These are phyloP conservation scores for Mucor mucedo DNA, from an alignment of 371 early-diverging fungal species.

Conservation along the genomic window DNA sequence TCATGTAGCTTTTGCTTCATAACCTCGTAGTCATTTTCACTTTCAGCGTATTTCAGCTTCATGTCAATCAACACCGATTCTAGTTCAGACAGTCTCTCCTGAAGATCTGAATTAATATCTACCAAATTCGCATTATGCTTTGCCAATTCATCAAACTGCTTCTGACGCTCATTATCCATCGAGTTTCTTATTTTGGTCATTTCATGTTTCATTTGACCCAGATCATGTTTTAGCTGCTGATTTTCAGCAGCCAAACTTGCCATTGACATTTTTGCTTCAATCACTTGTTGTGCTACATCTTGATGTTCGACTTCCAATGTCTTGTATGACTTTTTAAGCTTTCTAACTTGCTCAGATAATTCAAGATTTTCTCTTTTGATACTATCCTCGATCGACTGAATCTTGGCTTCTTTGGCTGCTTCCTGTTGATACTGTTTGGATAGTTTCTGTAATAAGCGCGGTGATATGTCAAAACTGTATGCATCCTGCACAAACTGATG, in stretches of 20 bases:
- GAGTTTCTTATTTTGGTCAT: slow-evolving; percentile 1
- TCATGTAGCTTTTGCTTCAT: slow-evolving; percentile 35
- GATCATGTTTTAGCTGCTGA: slow-evolving; percentile 59
- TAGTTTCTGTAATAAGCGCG: slow-evolving; percentile 24
- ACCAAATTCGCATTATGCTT: slow-evolving; percentile 71
- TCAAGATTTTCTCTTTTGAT: slow-evolving; percentile 70
- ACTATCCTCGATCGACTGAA: slow-evolving; percentile 50
- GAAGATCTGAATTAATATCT: slow-evolving; percentile 65
- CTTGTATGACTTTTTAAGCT: slow-evolving; percentile 63
- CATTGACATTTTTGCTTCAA: slow-evolving; percentile 60
- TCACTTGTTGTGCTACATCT: slow-evolving; percentile 60
- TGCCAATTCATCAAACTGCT: slow-evolving; percentile 71
- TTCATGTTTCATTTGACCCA: slow-evolving; percentile 23
- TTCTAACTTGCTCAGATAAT: slow-evolving; percentile 60
- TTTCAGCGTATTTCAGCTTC: slow-evolving; percentile 71
- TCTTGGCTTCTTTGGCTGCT: slow-evolving; percentile 35
- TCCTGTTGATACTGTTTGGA: slow-evolving; percentile 36
- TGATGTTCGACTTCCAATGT: slow-evolving; percentile 75
- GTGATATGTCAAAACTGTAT: slow-evolving; percentile 36
- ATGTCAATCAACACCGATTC: slow-evolving; percentile 58
- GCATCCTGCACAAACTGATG: slow-evolving; percentile 41
- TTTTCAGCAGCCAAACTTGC: slow-evolving; percentile 57
- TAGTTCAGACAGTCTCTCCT: slow-evolving; percentile 62
- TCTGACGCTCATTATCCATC: slow-evolving; percentile 67
- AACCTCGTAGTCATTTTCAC: slow-evolving; percentile 66